Conservation (phyloP, 176 grass and related monocot genomes). For the Eragrostis nindensis region DNA sequence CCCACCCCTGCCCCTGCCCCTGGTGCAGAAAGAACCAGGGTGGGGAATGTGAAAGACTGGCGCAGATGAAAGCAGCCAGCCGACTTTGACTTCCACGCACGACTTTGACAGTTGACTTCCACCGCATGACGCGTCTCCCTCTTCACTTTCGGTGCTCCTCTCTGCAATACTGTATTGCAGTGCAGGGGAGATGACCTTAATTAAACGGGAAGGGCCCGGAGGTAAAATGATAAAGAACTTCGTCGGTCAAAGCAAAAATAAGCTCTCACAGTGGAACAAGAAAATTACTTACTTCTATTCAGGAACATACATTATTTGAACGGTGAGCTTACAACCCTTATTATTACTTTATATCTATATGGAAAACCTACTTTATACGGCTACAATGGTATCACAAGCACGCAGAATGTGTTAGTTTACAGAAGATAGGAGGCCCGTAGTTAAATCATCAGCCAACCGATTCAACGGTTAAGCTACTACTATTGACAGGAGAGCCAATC, state of each 20-base stretch:
- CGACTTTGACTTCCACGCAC: constrained; percentile 36
- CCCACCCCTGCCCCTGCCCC: too few relatives aligned
- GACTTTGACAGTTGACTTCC: constrained; percentile 35
- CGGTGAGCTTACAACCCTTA: neutral
- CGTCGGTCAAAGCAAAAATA: neutral
- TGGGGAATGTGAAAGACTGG: neutral
- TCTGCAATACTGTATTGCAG: too few relatives aligned
- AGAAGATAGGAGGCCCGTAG: neutral
- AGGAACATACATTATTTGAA: constrained; percentile 5
- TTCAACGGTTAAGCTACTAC: constrained; percentile 26
- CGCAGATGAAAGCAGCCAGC: neutral
- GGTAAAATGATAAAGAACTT: too few relatives aligned
- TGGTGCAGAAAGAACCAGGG: too few relatives aligned
- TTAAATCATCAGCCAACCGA: neutral
- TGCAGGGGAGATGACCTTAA: too few relatives aligned
- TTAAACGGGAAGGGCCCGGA: too few relatives aligned
- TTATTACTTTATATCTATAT: neutral
- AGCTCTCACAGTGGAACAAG: neutral
- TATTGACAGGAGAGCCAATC: constrained; percentile 1
- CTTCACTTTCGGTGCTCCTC: neutral
- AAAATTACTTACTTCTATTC: constrained; percentile 12
- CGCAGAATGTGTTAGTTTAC: neutral
- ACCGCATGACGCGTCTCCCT: too few relatives aligned
- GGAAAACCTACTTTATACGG: neutral
- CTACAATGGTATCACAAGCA: neutral